A percentile compares a stretch with the other conserved stretches of the same genome.
phyloP scores from a whole-genome alignment of 441 rosid species.

The Theobroma grandiflorum region DNA sequence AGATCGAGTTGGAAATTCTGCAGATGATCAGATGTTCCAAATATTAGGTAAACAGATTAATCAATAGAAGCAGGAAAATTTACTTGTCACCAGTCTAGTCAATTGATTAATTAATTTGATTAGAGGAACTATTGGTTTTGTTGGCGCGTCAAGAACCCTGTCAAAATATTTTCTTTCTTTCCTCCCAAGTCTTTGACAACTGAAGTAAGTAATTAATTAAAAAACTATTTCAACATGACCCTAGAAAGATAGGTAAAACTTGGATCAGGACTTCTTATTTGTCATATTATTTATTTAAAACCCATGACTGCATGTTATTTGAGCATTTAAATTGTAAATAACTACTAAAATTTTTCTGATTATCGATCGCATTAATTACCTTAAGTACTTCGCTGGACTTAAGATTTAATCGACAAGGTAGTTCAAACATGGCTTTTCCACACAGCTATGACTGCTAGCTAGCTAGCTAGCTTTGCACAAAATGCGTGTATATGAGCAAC shows the following conservation, averaged over 20 bases:
- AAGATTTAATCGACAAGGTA: background rate
- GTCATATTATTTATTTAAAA: background rate
- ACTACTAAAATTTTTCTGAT: background rate
- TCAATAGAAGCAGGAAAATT: background rate
- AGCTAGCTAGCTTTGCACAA: background rate
- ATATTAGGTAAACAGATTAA: constrained; percentile 1
- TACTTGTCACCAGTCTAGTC: background rate
- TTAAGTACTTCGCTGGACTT: background rate
- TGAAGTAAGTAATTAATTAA: background rate
- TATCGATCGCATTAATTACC: background rate
- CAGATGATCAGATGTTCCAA: background rate
- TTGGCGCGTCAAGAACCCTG: constrained; percentile 6
- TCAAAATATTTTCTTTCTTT: background rate
- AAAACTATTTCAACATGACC: background rate
- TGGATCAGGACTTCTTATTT: background rate
- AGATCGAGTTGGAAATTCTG: background rate
- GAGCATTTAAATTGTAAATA: too few species aligned
- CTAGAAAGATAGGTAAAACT: background rate
- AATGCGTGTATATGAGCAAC: background rate
- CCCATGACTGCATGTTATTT: too few species aligned
- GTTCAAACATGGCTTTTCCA: background rate
- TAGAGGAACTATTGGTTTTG: constrained; percentile 1
- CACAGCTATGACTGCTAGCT: background rate
- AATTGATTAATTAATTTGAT: background rate
- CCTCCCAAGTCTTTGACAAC: background rate